Percentiles rank a stretch among this genome's conserved stretches.
These are phyloP conservation scores for Rhodotorula taiwanensis DNA, from an alignment of 768 basidiomycete species.

Conservation along the genomic window DNA sequence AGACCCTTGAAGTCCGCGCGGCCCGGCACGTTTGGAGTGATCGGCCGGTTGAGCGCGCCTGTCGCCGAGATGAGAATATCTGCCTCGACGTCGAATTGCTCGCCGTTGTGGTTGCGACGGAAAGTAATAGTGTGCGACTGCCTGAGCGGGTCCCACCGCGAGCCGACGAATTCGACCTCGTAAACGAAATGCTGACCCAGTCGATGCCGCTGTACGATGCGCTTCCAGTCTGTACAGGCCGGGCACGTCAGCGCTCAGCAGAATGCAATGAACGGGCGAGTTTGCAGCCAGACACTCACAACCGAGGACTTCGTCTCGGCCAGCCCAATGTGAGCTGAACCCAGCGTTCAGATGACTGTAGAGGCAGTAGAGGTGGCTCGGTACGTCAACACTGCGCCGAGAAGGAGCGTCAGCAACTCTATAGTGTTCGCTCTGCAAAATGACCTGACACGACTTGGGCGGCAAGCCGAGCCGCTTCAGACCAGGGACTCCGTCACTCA, in stretches of 20 bases:
- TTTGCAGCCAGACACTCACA: no score
- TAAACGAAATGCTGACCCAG: constrained; percentile 50
- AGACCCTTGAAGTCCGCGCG: constrained; percentile 51
- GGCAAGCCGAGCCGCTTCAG: no score
- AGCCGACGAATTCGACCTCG: constrained; percentile 47
- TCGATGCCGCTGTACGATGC: constrained; percentile 43
- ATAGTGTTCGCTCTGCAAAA: no score
- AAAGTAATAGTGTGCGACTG: constrained; percentile 51
- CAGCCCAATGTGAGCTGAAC: constrained; percentile 22
- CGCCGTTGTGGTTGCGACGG: constrained; percentile 46
- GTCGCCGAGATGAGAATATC: constrained; percentile 52
- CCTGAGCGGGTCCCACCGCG: constrained; percentile 50
- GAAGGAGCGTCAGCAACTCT: no score
- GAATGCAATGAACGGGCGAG: no score
- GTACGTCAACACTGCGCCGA: constrained; percentile 17
- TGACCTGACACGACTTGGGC: no score
- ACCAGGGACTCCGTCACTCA: not conserved
- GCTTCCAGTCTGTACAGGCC: constrained; percentile 1
- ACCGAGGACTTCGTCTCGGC: constrained; percentile 16
- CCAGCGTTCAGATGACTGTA: constrained; percentile 26
- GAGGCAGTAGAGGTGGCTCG: constrained; percentile 25
- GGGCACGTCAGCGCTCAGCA: no score
- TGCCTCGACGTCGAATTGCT: constrained; percentile 46
- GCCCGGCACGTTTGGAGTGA: constrained; percentile 50
- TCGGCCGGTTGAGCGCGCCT: constrained; percentile 50